Evolutionary conservation across 768 basidiomycete species (phyloP).

Genomic region (Zangia roseola): DNA sequence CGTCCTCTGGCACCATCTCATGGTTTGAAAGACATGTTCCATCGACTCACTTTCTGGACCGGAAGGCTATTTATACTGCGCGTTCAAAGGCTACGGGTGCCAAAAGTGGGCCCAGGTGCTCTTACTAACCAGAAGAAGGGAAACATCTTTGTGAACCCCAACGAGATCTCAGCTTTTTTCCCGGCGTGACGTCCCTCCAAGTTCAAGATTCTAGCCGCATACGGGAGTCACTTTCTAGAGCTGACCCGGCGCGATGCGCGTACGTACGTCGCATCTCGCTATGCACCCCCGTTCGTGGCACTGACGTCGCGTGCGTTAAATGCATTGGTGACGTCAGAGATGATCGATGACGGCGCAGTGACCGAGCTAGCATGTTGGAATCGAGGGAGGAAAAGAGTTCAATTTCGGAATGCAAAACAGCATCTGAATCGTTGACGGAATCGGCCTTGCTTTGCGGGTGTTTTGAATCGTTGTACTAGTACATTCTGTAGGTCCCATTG

Average conservation of each 20-base stretch:
- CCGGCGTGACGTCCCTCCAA: slow-evolving; percentile 32
- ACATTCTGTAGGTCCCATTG: too few relatives aligned
- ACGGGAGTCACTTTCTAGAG: slow-evolving; percentile 23
- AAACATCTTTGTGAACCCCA: slow-evolving; percentile 22
- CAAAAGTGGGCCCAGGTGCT: too few relatives aligned
- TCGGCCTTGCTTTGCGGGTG: too few relatives aligned
- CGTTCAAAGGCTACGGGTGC: too few relatives aligned
- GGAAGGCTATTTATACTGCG: too few relatives aligned
- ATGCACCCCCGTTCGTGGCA: neutral
- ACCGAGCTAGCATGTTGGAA: neutral
- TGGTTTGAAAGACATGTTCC: too few relatives aligned
- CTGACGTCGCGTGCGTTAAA: neutral
- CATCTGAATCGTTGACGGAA: too few relatives aligned
- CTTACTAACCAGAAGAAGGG: slow-evolving; percentile 36
- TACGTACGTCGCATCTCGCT: slow-evolving; percentile 2
- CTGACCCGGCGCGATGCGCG: slow-evolving; percentile 12
- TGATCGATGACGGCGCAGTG: slow-evolving; percentile 10
- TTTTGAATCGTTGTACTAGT: too few relatives aligned
- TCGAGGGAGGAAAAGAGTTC: neutral
- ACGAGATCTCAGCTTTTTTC: slow-evolving; percentile 40
- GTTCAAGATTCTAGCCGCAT: slow-evolving; percentile 26
- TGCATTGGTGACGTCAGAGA: neutral
- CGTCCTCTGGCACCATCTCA: too few relatives aligned
- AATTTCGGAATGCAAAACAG: too few relatives aligned
- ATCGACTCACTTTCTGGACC: too few relatives aligned